These are phyloP conservation scores for Boletellus deceptivus DNA, from an alignment of 1,284 basidiomycete species.

Conservation along the genomic window DNA sequence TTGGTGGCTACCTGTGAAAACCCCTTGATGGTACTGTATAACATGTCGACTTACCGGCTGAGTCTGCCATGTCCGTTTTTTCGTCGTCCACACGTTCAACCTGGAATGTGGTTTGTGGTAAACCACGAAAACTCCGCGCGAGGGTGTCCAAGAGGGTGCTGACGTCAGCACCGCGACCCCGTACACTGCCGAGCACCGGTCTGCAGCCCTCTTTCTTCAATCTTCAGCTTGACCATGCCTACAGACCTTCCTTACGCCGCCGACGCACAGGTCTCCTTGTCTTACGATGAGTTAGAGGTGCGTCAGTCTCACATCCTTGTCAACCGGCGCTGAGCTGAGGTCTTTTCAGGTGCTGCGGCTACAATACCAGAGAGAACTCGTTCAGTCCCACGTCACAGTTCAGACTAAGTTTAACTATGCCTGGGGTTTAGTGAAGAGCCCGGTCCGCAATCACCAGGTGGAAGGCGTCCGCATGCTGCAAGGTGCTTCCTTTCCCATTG, in stretches of 20 bases:
- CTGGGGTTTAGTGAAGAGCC: conserved; percentile 93
- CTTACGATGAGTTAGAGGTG: conserved; percentile 89
- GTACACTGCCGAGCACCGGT: neutral
- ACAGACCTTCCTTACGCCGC: conserved; percentile 96
- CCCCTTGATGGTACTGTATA: conserved; percentile 10
- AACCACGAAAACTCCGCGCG: conserved; percentile 25
- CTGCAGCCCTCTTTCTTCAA: neutral
- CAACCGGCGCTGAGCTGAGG: conserved; percentile 1
- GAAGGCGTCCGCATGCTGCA: conserved; percentile 91
- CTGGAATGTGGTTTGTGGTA: conserved; percentile 25
- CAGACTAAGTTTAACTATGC: conserved; percentile 99
- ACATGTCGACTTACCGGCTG: conserved; percentile 29
- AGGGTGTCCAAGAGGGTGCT: conserved; percentile 11
- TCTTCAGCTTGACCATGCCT: conserved; percentile 43
- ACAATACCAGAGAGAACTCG: conserved; percentile 88
- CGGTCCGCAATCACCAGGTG: conserved; percentile 77
- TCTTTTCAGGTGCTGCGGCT: conserved; percentile 67
- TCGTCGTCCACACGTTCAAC: conserved; percentile 9
- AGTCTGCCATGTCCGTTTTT: conserved; percentile 43
- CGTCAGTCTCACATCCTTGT: neutral
- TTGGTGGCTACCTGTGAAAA: conserved; percentile 32
- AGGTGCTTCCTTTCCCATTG: conserved; percentile 47
- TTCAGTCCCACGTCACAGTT: conserved; percentile 83
- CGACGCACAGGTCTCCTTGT: conserved; percentile 86
- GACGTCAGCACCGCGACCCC: conserved; percentile 29